Evolutionary conservation across 2,329 filamentous ascomycete genomes (phyloP), one percentile per base, ranked within the genome.

Genomic region (Claviceps purpurea): DNA sequence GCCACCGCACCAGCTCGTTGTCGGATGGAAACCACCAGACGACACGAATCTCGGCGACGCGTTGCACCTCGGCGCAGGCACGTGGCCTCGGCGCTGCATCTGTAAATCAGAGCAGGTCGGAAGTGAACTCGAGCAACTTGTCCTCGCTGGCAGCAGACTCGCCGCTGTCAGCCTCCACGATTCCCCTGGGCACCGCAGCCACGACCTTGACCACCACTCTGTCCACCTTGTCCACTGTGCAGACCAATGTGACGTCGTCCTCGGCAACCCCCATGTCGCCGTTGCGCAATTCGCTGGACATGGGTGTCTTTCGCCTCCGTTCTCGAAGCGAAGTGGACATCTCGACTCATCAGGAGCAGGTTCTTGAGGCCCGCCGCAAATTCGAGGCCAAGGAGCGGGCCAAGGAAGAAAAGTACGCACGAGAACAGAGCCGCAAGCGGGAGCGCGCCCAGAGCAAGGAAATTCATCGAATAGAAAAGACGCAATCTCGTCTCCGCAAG

Each of bases 331-430:
- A 83, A 56, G 67, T 81, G 16, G 77, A 81, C 60, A 73, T 75
- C 5, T 71, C 68, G 13, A 70, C 71, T 1, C 76, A 77, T 30
- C 69, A 74, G 49, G 78, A 81, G 55, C 76, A 79, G 43, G 76
- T 84, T 38, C 74, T 77, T 45, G 75, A 77, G 59, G 80, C 79
- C 4, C 78, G 81, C 50, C 77, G 77, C 58, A 80, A 78, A 60
- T 84, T 83, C 56, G 74, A 81, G 60, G 76, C 80, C 61, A 79
- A 77, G 61, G 79, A 84, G 63, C 71, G 71, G 16, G 69, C 69
- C 50, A 83, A 84, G 65, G 75, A 82, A 39, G 79, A 82, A 61
- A 82, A 81, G 60, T 78, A 78, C 48, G 78, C 76, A 16, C 74
- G 75, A 13, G 77, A 81, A 57, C 73, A 81, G 67, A 71, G 76